A percentile compares a stretch with the other conserved stretches of the same genome.
These are phyloP conservation scores for Exophiala bonariae DNA, from an alignment of 2,329 filamentous ascomycete species.

Conservation along the genomic window DNA sequence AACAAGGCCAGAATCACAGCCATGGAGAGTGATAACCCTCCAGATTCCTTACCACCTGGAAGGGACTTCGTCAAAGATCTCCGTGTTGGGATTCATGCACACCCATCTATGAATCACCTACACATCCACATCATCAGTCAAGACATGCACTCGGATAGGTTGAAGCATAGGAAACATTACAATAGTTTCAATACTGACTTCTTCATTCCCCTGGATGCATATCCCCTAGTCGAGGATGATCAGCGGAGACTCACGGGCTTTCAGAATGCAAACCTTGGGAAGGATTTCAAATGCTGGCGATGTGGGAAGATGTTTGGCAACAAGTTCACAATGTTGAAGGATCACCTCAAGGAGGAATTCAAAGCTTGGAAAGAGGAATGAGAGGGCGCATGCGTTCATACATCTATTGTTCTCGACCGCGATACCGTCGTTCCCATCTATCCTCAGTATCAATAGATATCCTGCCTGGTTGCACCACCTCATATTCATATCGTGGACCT, in stretches of 20 bases:
- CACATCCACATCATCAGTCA: conserved; percentile 85
- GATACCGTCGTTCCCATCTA: not conserved
- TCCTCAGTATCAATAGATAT: conserved; percentile 15
- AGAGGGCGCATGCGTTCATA: too few relatives aligned
- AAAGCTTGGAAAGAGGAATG: conserved; percentile 70
- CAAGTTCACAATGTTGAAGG: conserved; percentile 71
- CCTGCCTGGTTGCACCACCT: conserved; percentile 21
- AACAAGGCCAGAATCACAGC: conserved; percentile 64
- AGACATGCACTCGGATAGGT: conserved; percentile 70
- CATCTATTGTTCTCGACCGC: conserved; percentile 2
- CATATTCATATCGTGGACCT: conserved; percentile 18
- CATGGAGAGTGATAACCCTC: conserved; percentile 55
- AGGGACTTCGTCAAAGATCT: conserved; percentile 78
- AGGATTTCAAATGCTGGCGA: conserved; percentile 79
- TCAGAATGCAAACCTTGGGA: conserved; percentile 58
- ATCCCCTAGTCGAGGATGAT: conserved; percentile 71
- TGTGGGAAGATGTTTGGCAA: conserved; percentile 75
- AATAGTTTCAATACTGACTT: conserved; percentile 88
- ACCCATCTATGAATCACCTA: conserved; percentile 87
- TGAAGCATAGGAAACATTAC: conserved; percentile 87
- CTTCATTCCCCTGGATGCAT: conserved; percentile 74
- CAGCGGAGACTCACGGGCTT: conserved; percentile 56
- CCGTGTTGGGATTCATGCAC: conserved; percentile 76
- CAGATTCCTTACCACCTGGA: conserved; percentile 59
- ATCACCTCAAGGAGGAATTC: conserved; percentile 74